Base-by-base conservation (phyloP, 1,284 basidiomycete genomes). In the Ceratobasidium sp. region DNA sequence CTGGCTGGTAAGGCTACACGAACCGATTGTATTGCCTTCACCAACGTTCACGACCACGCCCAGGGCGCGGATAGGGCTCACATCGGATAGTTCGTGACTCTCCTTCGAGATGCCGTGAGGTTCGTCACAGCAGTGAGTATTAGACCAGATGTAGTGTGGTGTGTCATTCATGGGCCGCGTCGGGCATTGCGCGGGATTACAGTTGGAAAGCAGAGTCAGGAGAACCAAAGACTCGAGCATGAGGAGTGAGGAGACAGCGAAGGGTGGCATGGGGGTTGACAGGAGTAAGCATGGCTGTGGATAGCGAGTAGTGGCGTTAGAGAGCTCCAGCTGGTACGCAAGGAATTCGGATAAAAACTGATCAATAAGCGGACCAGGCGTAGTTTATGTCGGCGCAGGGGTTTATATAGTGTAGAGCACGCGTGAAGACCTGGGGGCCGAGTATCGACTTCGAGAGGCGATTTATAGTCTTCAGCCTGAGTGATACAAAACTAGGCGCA, bases 221-320 rank as follows among this genome's bases (percentile, higher is more conserved):
- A 65, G n/a, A 15, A 33, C 0, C 33, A 38, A 42, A 33, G 28
- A 12, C 23, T 7, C 15, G 28, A 54, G 9, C 26, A 64, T 38
- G 71, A 75, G n/a, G 61, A 42, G 26, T 46, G 42, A 46, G 48
- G 56, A 17, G 42, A 52, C 3, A n/a, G 46, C 33, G 61, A 75
- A 3, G 48, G 48, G 28, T 20, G 2, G 33, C 1, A 33, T 23
- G 5, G 61, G 33, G 23, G 50, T n/a, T 44, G 48, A n/a, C n/a
- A 38, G 61, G 26, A 46, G 50, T 26, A 33, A 70, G 48, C 20
- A 20, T 70, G 20, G 52, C 50, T 38, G 52, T 33, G 4, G 42
- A 52, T 40, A 65, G 71, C 48, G 71, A 75, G n/a, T 75, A 46
- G 71, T 75, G 71, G 71, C n/a, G 26, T 42, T 38, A 42, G 3